A percentile compares a stretch with the other conserved stretches of the same genome.
Evolutionary conservation across 495 filamentous ascomycete species (phyloP).

Genomic region (Xylaria curta): DNA sequence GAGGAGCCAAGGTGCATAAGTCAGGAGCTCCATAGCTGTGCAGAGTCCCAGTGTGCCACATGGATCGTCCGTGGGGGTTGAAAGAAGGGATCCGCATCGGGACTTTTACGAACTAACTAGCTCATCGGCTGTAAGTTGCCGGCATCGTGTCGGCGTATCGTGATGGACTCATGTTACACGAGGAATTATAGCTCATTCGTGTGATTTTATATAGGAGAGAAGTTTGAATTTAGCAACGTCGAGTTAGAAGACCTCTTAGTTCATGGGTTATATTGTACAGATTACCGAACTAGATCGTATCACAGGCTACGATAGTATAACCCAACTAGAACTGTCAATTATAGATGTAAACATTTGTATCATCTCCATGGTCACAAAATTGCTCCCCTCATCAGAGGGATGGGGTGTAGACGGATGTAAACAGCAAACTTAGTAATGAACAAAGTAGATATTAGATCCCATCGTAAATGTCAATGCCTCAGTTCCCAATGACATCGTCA

Average conservation of each 20-base stretch:
- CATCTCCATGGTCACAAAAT: background rate
- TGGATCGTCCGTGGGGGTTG: background rate
- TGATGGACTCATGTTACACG: constrained; percentile 2
- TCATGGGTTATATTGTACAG: background rate
- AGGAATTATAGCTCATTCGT: background rate
- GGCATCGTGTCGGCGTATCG: constrained; percentile 29
- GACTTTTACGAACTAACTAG: background rate
- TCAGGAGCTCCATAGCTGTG: constrained; percentile 17
- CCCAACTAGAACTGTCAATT: background rate
- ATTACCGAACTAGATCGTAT: background rate
- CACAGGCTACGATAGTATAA: background rate
- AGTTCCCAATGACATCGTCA: background rate
- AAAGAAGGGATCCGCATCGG: background rate
- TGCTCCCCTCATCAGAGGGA: background rate
- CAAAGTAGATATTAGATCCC: background rate
- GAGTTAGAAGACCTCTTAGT: background rate
- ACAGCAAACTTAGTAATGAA: background rate
- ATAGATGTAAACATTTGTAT: background rate
- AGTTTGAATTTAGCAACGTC: background rate
- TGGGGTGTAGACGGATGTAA: background rate
- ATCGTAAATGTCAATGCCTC: background rate
- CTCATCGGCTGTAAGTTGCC: constrained; percentile 27
- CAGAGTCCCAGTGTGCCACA: constrained; percentile 25
- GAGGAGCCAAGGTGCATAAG: constrained; percentile 6
- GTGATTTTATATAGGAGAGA: background rate